Percentiles rank a stretch among this genome's conserved stretches.
Evolutionary conservation across 768 basidiomycete genomes (phyloP).

Genomic region (Xerocomellus amylosporus): DNA sequence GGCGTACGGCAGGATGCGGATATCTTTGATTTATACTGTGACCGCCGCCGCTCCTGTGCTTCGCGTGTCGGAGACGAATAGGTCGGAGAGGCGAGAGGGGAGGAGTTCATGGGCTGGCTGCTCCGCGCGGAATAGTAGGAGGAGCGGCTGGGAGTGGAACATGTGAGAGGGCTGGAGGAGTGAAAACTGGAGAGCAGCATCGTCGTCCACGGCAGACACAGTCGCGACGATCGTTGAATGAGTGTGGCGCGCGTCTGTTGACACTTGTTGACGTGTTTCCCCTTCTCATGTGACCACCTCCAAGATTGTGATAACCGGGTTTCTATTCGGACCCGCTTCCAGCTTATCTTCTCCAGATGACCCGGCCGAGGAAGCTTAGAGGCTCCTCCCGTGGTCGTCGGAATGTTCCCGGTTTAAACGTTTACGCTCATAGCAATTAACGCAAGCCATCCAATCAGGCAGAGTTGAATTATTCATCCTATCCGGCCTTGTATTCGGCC

Average conservation of each 20-base stretch:
- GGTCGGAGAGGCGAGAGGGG: conserved; percentile 49
- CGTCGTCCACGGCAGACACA: not conserved
- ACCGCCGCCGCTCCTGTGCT: conserved; percentile 47
- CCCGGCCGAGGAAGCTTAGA: not conserved
- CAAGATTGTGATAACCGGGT: too few species aligned
- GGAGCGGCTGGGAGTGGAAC: conserved; percentile 38
- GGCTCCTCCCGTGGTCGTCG: not conserved
- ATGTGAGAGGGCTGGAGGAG: conserved; percentile 32
- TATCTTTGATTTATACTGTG: conserved; percentile 50
- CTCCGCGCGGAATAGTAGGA: conserved; percentile 30
- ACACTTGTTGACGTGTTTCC: conserved; percentile 23
- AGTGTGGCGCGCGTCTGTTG: conserved; percentile 23
- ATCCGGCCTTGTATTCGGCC: too few species aligned
- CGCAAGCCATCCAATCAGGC: not conserved
- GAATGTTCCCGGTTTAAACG: not conserved
- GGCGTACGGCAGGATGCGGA: conserved; percentile 26
- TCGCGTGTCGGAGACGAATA: conserved; percentile 45
- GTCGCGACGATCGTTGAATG: conserved; percentile 8
- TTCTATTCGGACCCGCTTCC: too few species aligned
- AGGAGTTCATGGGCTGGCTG: conserved; percentile 44
- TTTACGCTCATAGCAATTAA: not conserved
- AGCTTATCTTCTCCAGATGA: not conserved
- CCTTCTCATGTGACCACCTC: conserved; percentile 14
- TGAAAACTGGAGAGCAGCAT: conserved; percentile 21
- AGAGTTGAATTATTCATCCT: not conserved